Base-by-base conservation (phyloP, 495 filamentous ascomycete species). In the Saxophila tyrrhenica region DNA sequence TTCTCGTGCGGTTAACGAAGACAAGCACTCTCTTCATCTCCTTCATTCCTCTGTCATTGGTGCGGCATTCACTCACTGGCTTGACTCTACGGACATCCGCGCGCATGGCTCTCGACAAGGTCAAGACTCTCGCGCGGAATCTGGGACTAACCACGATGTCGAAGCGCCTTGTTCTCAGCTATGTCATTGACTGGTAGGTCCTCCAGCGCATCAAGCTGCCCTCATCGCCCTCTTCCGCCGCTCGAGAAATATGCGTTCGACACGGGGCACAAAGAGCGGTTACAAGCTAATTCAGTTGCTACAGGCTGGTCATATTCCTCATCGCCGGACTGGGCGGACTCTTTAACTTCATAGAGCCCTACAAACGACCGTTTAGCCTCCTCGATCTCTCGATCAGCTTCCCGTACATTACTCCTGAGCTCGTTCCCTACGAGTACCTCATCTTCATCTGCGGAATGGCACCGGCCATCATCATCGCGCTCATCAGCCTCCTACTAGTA, bases 341-440 rank as follows among this genome's bases (percentile, higher is more conserved):
- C 2, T 58, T 65, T 42, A 65, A 69, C 54, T 64, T 19, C 41
- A 55, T 67, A 10, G 56, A 43, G 21, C 69, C 69, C 3, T 65
- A 63, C 58, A 54, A 67, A 43, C 54, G 66, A 23, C 69, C 68
- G 0, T 73, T 73, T 55, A 73, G 74, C 25, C 69, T 82, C 2
- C 64, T 70, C 35, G 77, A 86, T 62, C 67, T 74, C 0, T 65
- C 57, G 24, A 83, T 86, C 56, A 76, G 79, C 39, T 83, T 71
- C 57, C 83, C 83, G 0, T 73, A 73, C 57, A 68, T 65, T 20
- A 58, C 66, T 1, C 29, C 29, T 13, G 55, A 75, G 10, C 83
- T 75, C n/a, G 74, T 86, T 15, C 68, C 76, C 3, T 75, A 68
- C 9, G 56, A 52, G 22, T 67, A 78, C 10, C 65, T 85, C 16